Evolutionary conservation across 306 rosid species (phyloP), one percentile per base, ranked within the genome.

Genomic region (Lupinus albus): DNA sequence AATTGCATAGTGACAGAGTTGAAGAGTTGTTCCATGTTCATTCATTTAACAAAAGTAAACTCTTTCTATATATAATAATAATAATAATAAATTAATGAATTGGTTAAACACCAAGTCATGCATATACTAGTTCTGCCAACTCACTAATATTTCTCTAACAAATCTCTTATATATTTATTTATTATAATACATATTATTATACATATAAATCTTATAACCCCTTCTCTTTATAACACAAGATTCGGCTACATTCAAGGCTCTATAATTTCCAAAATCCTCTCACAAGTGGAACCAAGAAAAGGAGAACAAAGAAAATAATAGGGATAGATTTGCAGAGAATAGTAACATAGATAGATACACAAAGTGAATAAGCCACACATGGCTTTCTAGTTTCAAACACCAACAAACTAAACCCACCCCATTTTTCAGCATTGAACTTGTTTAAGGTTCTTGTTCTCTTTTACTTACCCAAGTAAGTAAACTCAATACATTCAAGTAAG

Each of bases 401-500:
- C 54, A 70, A 25, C 30, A 61, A 53, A 14, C 41, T 11, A 41
- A 1, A 35, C 64, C 36, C 63, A 32, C 33, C 35, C 56, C 56
- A 2, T 0, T 48, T 5, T 55, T 44, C 28, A 54, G 32, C 1
- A 17, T 4, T 13, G 2, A n/a, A 16, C 1, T 10, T 70, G 2
- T 7, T 7, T 36, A 17, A 30, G 36, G 49, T 32, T 3, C 53
- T 33, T 44, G 14, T 33, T 35, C 16, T 44, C 20, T 64, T 71
- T 51, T 39, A 8, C 44, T 48, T 48, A 58, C 21, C n/a, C 60
- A 49, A 67, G 46, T 3, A 11, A 17, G 28, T 5, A 32, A 32
- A 6, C 7, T 58, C 49, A 25, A 42, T 1, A 38, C 64, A 18
- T 39, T 60, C 79, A 73, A 68, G 83, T 74, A 68, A 68, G 76